phyloP scores from a whole-genome alignment of 805 yeast species.

The Wickerhamomyces rabaulensis region DNA sequence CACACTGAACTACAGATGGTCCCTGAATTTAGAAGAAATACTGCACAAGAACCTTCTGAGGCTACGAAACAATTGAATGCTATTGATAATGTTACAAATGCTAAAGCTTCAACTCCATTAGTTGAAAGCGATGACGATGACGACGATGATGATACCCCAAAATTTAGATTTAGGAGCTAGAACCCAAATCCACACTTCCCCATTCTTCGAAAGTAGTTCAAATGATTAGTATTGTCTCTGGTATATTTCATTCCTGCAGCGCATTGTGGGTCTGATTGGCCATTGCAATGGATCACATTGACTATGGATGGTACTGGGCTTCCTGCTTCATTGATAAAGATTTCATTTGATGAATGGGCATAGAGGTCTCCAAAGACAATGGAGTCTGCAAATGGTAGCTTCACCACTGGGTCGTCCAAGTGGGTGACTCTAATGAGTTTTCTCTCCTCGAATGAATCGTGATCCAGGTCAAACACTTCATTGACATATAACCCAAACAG shows the following conservation, averaged over 20 bases:
- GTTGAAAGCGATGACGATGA: constrained; percentile 8
- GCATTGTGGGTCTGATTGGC: constrained; percentile 60
- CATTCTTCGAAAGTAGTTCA: constrained; percentile 24
- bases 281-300: constrained; percentile 73
- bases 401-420: constrained; percentile 22
- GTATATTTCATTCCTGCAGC: constrained; percentile 16
- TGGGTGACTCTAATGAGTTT: constrained; percentile 20
- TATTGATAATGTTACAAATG: background rate
- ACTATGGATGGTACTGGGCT: constrained; percentile 8
- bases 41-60: background rate
- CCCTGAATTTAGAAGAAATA: constrained; percentile 17
- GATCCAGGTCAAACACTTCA: constrained; percentile 3
- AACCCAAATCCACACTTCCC: constrained; percentile 23
- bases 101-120: background rate
- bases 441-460: constrained; percentile 1
- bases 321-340: constrained; percentile 21
- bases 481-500: constrained; percentile 13
- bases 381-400: constrained; percentile 18
- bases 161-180: constrained; percentile 27
- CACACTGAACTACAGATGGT: constrained; percentile 1
- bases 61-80: background rate
- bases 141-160: constrained; percentile 30
- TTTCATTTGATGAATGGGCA: constrained; percentile 16
- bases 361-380: constrained; percentile 15
- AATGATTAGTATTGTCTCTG: constrained; percentile 20